phyloP scores from a whole-genome alignment of 257 asterid genomes.

The Paulownia fortunei region DNA sequence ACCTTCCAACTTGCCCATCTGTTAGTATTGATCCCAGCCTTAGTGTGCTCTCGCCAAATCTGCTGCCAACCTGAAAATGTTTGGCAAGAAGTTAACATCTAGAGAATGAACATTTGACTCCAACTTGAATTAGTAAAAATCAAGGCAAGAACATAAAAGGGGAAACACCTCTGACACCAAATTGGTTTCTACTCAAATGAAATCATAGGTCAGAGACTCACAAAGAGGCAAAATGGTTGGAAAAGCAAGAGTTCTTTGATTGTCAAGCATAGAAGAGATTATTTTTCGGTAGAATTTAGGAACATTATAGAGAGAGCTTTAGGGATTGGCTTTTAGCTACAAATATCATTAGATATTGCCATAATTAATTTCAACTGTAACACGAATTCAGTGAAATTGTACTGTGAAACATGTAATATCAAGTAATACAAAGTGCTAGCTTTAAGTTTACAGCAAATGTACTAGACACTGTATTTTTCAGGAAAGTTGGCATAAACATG shows the following conservation, averaged over 20 bases:
- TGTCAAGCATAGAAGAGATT: neutral
- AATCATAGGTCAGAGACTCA: neutral
- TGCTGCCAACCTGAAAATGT: constrained; percentile 85
- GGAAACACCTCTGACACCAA: neutral
- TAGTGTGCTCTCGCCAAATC: constrained; percentile 96
- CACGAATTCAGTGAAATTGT: neutral
- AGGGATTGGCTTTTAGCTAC: too few relatives aligned
- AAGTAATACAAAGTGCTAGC: neutral
- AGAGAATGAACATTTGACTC: neutral
- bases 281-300: neutral
- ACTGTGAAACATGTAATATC: neutral
- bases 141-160: neutral
- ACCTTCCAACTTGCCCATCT: constrained; percentile 97
- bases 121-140: neutral
- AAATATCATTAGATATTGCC: neutral
- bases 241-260: neutral
- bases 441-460: neutral
- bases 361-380: neutral
- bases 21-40: constrained; percentile 90
- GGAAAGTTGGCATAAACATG: neutral
- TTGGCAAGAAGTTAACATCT: constrained; percentile 20
- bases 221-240: neutral
- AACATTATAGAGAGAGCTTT: neutral
- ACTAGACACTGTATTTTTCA: neutral
- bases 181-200: neutral